Evolutionary conservation across 2,329 filamentous ascomycete genomes (phyloP), one percentile per base, ranked within the genome.

Genomic region (Epichloe amarillans): DNA sequence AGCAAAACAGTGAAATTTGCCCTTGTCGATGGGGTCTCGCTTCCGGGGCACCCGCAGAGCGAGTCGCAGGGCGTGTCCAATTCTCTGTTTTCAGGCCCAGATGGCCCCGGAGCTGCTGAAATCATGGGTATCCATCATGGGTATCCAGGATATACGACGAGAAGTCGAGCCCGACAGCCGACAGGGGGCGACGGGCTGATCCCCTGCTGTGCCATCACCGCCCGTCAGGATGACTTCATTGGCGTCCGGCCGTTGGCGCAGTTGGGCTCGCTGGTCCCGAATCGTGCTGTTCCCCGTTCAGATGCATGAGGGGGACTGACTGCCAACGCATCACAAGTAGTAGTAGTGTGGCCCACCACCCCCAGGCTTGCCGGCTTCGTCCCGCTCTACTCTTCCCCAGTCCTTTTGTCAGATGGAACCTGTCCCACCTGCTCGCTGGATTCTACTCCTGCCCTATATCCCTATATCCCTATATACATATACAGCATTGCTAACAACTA

Each of bases 241-340:
- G 52, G 53, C 48, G 51, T 53, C 47, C 39, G 46, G 36, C 45
- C 52, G 53, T 41, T 51, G 52, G 40, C 50, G 49, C 54, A 50
- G 52, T 52, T 53, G 55, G 55, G 51, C 50, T 46, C 52, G 47
- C 53, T 50, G 51, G 52, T 40, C 37, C 51, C 54, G 37, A 49
- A 52, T 45, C 35, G 64, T 76, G 74, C 75, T 76, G 47, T 47
- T 74, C 54, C 71, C 73, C 73, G 72, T 76, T 72, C 15, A 41
- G 23, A 76, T 78, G 74, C 75, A 78, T 77, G 49, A 45, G 48
- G 74, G 74, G 59, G 26, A 30, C 26, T 10, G 26, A 56, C 54
- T 66, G 64, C 64, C 64, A 66, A 57, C 64, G 62, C 64, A 66
- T 66, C 63, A 64, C 62, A 55, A 63, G 62, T 66, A 1, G 62